phyloP scores from a whole-genome alignment of 2,329 filamentous ascomycete species.

The Rhinocladiella mackenziei region DNA sequence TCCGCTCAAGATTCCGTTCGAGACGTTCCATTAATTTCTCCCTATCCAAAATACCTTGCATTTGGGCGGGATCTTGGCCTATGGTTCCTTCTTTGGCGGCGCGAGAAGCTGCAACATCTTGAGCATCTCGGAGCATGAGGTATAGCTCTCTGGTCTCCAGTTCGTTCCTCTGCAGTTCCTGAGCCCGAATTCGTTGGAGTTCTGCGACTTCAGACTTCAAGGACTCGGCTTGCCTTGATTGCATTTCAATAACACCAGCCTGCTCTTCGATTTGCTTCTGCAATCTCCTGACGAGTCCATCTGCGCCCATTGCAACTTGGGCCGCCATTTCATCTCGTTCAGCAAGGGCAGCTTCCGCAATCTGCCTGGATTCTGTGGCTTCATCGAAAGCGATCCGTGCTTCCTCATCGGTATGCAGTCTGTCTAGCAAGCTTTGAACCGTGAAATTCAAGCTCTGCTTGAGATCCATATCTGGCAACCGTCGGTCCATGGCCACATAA shows the following conservation, averaged over 20 bases:
- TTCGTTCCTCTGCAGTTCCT: slow-evolving; percentile 91
- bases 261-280: slow-evolving; percentile 95
- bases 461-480: slow-evolving; percentile 92
- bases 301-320: slow-evolving; percentile 83
- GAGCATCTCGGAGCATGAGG: slow-evolving; percentile 95
- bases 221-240: slow-evolving; percentile 77
- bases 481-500: slow-evolving; percentile 96
- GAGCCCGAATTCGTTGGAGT: slow-evolving; percentile 76
- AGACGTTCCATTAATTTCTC: slow-evolving; percentile 88
- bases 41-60: slow-evolving; percentile 90
- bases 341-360: slow-evolving; percentile 91
- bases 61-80: slow-evolving; percentile 65
- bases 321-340: slow-evolving; percentile 93
- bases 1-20: slow-evolving; percentile 90
- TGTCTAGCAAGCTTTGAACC: slow-evolving; percentile 90
- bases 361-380: slow-evolving; percentile 80
- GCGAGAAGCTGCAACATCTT: slow-evolving; percentile 88
- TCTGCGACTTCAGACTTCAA: slow-evolving; percentile 87
- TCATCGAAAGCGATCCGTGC: slow-evolving; percentile 89
- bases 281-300: slow-evolving; percentile 86
- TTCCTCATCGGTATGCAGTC: slow-evolving; percentile 93
- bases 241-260: slow-evolving; percentile 81
- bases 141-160: slow-evolving; percentile 94
- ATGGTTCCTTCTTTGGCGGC: slow-evolving; percentile 60
- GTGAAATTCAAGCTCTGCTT: slow-evolving; percentile 98